Evolutionary conservation across 2,329 filamentous ascomycete species (phyloP).

Genomic region (Aureobasidium leucospermi): DNA sequence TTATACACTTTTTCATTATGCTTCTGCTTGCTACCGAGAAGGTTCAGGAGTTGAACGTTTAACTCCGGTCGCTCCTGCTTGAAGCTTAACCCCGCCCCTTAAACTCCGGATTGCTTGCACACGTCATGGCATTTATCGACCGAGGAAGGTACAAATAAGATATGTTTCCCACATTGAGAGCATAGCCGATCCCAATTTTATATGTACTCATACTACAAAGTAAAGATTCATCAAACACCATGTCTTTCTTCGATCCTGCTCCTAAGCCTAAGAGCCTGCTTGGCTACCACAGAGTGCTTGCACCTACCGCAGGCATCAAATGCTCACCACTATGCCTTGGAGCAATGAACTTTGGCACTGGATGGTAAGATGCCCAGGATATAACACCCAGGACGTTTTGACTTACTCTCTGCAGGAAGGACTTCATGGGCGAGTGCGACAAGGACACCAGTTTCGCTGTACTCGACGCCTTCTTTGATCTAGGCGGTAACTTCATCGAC

Average conservation of each 20-base stretch:
- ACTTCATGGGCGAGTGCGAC: conserved; percentile 57
- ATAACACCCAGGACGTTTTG: neutral
- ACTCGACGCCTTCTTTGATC: conserved; percentile 57
- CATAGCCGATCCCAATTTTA: neutral
- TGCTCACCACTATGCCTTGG: conserved; percentile 46
- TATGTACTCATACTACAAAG: neutral
- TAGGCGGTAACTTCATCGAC: conserved; percentile 69
- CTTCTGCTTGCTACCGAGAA: too few species aligned
- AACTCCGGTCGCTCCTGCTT: neutral
- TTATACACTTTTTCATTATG: too few species aligned
- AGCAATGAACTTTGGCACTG: conserved; percentile 57
- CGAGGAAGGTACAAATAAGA: neutral
- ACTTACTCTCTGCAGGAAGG: conserved; percentile 24
- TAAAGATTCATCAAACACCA: neutral
- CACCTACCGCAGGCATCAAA: conserved; percentile 17
- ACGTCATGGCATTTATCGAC: too few species aligned
- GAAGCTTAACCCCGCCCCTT: neutral
- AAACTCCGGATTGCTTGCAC: neutral
- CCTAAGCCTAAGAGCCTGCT: conserved; percentile 17
- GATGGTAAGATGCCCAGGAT: conserved; percentile 31
- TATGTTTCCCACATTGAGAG: neutral
- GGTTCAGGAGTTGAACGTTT: neutral
- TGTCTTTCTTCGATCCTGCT: conserved; percentile 17
- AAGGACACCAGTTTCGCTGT: conserved; percentile 56
- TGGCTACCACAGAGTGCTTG: conserved; percentile 16